Conservation (phyloP, 108 stramenopile genomes). For the Asterionellopsis glacialis region DNA sequence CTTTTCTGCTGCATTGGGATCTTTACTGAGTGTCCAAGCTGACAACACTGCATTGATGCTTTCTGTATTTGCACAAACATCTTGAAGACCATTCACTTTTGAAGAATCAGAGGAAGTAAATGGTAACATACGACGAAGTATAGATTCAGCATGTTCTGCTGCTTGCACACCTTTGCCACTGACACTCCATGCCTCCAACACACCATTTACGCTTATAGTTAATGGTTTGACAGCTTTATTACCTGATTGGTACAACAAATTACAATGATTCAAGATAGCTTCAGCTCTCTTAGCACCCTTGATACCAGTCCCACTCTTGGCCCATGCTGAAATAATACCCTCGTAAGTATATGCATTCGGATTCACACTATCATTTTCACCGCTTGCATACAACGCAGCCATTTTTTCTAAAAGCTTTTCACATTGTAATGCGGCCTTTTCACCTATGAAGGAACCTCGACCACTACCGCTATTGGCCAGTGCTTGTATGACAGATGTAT, state of each 20-base stretch:
- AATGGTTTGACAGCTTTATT: neutral
- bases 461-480: neutral
- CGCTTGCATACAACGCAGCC: neutral
- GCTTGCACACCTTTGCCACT: no score
- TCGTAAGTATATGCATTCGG: conserved; percentile 2
- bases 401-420: neutral
- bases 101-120: no score
- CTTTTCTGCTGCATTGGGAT: no score
- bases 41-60: neutral
- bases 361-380: neutral
- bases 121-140: neutral
- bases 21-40: neutral
- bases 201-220: neutral
- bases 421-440: neutral
- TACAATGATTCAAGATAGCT: neutral
- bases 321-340: conserved; percentile 49
- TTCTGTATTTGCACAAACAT: conserved; percentile 1
- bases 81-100: neutral
- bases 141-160: neutral
- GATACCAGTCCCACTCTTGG: conserved; percentile 70
- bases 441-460: no score
- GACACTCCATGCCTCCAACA: neutral
- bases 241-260: neutral
- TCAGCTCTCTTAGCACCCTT: conserved; percentile 44
- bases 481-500: neutral